These are phyloP conservation scores for Fusarium solani-melongenae DNA, from an alignment of 2,329 filamentous ascomycete genomes.

Conservation along the genomic window DNA sequence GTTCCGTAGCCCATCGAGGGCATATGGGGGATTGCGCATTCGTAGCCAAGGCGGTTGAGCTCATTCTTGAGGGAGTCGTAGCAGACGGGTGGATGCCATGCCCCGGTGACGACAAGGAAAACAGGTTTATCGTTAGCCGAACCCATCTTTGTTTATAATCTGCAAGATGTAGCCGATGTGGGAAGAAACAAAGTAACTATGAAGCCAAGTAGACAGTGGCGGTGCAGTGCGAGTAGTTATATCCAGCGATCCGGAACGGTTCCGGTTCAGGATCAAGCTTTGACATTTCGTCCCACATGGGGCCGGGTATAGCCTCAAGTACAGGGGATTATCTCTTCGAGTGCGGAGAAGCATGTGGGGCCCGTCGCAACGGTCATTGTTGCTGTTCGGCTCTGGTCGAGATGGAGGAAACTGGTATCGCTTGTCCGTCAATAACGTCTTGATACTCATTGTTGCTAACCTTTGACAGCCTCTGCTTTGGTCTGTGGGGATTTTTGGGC, in stretches of 20 bases:
- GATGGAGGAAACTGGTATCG: background rate
- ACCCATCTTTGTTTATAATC: background rate
- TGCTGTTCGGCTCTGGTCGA: background rate
- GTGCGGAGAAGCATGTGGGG: too few species aligned
- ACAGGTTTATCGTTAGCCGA: background rate
- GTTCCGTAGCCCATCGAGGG: slow-evolving; percentile 4
- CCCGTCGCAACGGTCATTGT: background rate
- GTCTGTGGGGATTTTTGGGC: background rate
- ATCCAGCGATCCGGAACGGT: background rate
- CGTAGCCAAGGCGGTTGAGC: background rate
- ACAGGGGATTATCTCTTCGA: too few species aligned
- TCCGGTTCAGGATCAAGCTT: background rate
- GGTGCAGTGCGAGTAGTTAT: background rate
- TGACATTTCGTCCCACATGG: background rate
- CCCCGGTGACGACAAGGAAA: slow-evolving; percentile 17
- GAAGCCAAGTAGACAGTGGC: background rate
- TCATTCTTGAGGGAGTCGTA: slow-evolving; percentile 4
- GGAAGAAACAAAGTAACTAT: background rate
- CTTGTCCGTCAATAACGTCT: too few species aligned
- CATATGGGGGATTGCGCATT: background rate
- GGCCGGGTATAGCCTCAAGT: background rate
- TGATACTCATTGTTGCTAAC: too few species aligned
- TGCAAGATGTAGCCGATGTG: background rate
- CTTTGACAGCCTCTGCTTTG: background rate
- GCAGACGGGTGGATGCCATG: slow-evolving; percentile 23